Base-by-base conservation (phyloP, 2,329 filamentous ascomycete genomes). In the Helicocarpus griseus region DNA sequence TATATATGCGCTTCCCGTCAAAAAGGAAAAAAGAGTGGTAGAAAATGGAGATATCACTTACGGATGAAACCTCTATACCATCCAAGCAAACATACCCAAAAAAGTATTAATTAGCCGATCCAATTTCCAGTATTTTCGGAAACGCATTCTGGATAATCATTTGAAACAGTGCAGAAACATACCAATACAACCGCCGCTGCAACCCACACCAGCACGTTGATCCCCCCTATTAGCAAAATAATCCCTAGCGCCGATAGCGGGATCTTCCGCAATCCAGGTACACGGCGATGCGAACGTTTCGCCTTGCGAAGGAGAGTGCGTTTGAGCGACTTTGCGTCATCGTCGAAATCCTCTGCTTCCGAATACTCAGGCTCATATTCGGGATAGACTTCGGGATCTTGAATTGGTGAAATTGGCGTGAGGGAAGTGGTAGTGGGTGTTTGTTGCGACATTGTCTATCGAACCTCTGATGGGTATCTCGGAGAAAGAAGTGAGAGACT, bases 181-280 rank as follows among this genome's bases (percentile, higher is more conserved):
- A 79, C 77, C 58, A 82, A 61, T 2, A 83, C 75, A 55, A 82
- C 73, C 8, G 74, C 80, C 8, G 77, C 76, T 21, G 73, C 76
- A 46, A 76, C 70, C 81, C 81, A 84, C 7, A 80, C 77, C 2
- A 79, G 49, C 2, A 77, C 59, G 62, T 84, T 83, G 48, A 81
- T 63, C 3, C 73, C 46, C 1, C 76, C 69, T 38, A 84, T 65
- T 0, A 77, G 65, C 1, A 74, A 44, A 26, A 83, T 81, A 28
- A 83, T 80, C 1, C 74, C 76, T 36, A 83, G 69, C 0, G 77
- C 79, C 1, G 73, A 65, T 4, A 81, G 73, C 0, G 80, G 81
- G 3, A 83, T 70, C 52, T 73, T 77, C 29, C 74, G 70, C 11
- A 84, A 63, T 7, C 76, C 77, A 0, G 80, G 80, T 22, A 79